These are phyloP conservation scores for Cadophora luteo-olivacea DNA, from an alignment of 2,329 filamentous ascomycete species.

Conservation along the genomic window DNA sequence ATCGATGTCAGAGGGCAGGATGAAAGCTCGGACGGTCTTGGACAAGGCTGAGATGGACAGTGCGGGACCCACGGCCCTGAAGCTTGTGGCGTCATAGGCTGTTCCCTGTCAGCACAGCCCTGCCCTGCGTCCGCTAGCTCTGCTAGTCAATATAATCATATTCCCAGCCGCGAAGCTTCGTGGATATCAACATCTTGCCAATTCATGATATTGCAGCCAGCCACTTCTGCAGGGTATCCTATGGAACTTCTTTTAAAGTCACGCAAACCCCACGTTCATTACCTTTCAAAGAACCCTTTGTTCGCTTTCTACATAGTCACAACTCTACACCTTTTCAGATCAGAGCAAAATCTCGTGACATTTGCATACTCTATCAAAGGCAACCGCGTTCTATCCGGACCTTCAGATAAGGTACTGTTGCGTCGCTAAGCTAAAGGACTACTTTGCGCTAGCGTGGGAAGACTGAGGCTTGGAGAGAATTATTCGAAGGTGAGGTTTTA, in stretches of 20 bases:
- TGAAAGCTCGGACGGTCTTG: conserved; percentile 3
- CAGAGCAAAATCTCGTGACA: conserved; percentile 10
- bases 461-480: neutral
- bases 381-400: neutral
- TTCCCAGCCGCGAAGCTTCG: neutral
- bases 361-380: neutral
- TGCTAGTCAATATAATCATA: conserved; percentile 10
- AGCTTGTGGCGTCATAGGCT: neutral
- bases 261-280: neutral
- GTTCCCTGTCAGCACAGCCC: neutral
- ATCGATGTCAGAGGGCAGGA: neutral
- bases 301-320: neutral
- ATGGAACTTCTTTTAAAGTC: neutral
- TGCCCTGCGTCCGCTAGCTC: conserved; percentile 4
- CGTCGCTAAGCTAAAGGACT: no score
- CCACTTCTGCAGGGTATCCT: neutral
- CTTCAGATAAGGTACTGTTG: neutral
- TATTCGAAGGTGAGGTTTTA: neutral
- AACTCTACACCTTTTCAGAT: neutral
- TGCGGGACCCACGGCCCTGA: neutral
- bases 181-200: neutral
- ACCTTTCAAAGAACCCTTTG: neutral
- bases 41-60: conserved; percentile 2
- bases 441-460: neutral
- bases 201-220: neutral